Conservation (phyloP, 1,139 yeast species). For the Pichia sp. region DNA sequence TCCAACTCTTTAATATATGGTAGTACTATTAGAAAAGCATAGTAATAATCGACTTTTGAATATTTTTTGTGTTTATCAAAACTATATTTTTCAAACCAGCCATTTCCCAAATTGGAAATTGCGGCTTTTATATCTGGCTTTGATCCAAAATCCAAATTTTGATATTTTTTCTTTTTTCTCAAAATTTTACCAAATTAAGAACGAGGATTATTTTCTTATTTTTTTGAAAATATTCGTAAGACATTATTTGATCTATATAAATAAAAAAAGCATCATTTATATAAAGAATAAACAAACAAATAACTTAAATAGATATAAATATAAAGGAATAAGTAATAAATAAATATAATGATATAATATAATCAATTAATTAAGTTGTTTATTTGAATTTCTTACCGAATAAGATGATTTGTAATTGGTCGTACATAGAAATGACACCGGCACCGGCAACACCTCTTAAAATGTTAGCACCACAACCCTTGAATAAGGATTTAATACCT, state of each 20-base stretch:
- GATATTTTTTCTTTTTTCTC: too few species aligned
- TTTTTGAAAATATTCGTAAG: neutral
- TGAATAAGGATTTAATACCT: conserved; percentile 68
- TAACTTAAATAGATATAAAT: conserved; percentile 1
- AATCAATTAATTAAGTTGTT: conserved; percentile 17
- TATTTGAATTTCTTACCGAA: conserved; percentile 68
- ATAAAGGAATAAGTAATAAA: conserved; percentile 2
- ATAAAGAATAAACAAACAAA: conserved; percentile 1
- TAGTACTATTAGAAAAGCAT: too few species aligned
- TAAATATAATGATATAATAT: conserved; percentile 1
- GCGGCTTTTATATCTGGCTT: too few species aligned
- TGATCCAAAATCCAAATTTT: too few species aligned
- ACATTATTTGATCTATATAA: neutral
- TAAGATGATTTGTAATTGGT: conserved; percentile 66
- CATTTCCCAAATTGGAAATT: neutral
- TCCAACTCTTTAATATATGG: too few species aligned
- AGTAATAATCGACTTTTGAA: too few species aligned
- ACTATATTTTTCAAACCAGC: neutral
- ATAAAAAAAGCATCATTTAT: neutral
- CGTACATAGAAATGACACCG: conserved; percentile 77
- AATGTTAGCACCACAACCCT: conserved; percentile 86
- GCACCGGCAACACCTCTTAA: conserved; percentile 88
- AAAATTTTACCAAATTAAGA: too few species aligned
- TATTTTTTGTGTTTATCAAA: too few species aligned
- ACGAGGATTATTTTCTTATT: too few species aligned